These are phyloP conservation scores for Nicotiana sylvestris DNA, from an alignment of 257 asterid species.

Conservation along the genomic window DNA sequence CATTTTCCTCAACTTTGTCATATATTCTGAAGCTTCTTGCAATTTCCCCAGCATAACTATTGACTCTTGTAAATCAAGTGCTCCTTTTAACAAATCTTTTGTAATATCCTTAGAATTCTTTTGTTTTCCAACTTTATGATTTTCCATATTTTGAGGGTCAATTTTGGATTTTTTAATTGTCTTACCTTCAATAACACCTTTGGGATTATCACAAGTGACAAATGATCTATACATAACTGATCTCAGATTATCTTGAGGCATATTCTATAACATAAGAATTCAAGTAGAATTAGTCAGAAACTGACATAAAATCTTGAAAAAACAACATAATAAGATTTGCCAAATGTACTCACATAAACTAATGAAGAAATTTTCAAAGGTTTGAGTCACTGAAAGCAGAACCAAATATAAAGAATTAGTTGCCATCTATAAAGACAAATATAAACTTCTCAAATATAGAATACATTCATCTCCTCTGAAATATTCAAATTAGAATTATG, in stretches of 20 bases:
- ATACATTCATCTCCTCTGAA: slow-evolving; percentile 15
- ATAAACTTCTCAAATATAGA: background rate
- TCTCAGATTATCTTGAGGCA: slow-evolving; percentile 60
- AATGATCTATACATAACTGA: slow-evolving; percentile 63
- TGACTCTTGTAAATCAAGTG: slow-evolving; percentile 63
- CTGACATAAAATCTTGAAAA: slow-evolving; percentile 1
- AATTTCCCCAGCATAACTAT: slow-evolving; percentile 50
- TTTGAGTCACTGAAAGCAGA: slow-evolving; percentile 19
- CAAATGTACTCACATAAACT: slow-evolving; percentile 21
- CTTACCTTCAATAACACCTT: slow-evolving; percentile 61
- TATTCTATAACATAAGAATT: slow-evolving; percentile 32
- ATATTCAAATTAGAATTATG: slow-evolving; percentile 15
- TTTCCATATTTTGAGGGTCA: slow-evolving; percentile 25
- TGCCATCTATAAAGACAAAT: slow-evolving; percentile 35
- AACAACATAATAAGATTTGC: slow-evolving; percentile 11
- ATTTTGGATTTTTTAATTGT: slow-evolving; percentile 45
- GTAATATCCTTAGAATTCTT: slow-evolving; percentile 41
- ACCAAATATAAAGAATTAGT: slow-evolving; percentile 18
- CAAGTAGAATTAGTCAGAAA: slow-evolving; percentile 31
- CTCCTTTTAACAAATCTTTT: slow-evolving; percentile 53
- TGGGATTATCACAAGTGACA: slow-evolving; percentile 67
- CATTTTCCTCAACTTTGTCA: slow-evolving; percentile 32
- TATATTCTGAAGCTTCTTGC: slow-evolving; percentile 49
- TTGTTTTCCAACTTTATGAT: slow-evolving; percentile 12
- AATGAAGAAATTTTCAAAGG: slow-evolving; percentile 16